These are phyloP conservation scores for Rhizopogon parksii DNA, from an alignment of 1,284 basidiomycete genomes.

Conservation along the genomic window DNA sequence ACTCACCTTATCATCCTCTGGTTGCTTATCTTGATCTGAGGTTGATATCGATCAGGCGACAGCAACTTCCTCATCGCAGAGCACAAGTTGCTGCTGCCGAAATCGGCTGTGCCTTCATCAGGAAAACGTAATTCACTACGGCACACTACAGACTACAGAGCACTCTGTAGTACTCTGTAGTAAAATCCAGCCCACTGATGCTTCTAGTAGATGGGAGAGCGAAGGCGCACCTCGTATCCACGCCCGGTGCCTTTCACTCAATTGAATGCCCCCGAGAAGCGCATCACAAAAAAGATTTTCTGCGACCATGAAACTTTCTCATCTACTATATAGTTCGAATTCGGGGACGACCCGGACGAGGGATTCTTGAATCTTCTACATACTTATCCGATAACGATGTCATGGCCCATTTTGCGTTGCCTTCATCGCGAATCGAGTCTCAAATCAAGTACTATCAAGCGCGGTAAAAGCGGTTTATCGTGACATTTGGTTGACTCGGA, in stretches of 20 bases:
- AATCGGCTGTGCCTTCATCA: not conserved
- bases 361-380: not conserved
- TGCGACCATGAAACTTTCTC: conserved; percentile 19
- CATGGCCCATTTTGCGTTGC: conserved; percentile 62
- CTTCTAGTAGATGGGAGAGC: conserved; percentile 8
- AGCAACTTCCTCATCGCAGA: not conserved
- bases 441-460: conserved; percentile 33
- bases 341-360: too few species aligned
- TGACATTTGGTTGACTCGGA: conserved; percentile 72
- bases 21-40: too few species aligned
- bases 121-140: too few species aligned
- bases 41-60: too few species aligned
- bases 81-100: not conserved
- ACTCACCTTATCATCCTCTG: too few species aligned
- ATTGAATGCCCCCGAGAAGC: conserved; percentile 8
- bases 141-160: too few species aligned
- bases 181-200: too few species aligned
- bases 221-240: conserved; percentile 10
- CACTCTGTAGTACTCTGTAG: too few species aligned
- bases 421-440: conserved; percentile 62
- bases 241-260: conserved; percentile 9
- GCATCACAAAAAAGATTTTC: conserved; percentile 23
- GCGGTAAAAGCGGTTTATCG: conserved; percentile 46
- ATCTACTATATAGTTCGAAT: conserved; percentile 6
- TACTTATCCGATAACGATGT: conserved; percentile 20